Evolutionary conservation across 2,329 filamentous ascomycete species (phyloP).

Genomic region (Incumbomyces lentus): DNA sequence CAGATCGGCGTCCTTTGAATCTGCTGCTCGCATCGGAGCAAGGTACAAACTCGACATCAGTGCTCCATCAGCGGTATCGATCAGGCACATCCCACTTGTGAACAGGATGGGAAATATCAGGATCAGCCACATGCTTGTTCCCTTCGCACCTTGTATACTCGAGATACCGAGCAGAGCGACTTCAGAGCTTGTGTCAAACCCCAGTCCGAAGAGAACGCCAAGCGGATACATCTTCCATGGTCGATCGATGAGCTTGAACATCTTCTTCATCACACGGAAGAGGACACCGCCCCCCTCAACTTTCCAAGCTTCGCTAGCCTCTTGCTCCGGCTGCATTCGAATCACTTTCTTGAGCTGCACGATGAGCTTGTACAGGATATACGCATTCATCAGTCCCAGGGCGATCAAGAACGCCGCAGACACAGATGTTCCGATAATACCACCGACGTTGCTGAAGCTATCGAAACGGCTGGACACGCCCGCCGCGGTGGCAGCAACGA

Average conservation of each 20-base stretch:
- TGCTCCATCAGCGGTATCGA: slow-evolving; percentile 87
- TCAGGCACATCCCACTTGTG: slow-evolving; percentile 90
- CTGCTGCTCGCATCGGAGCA: slow-evolving; percentile 28
- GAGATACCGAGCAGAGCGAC: slow-evolving; percentile 86
- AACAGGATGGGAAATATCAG: slow-evolving; percentile 84
- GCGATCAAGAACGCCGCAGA: slow-evolving; percentile 74
- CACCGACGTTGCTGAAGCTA: slow-evolving; percentile 67
- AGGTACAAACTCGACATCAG: slow-evolving; percentile 94
- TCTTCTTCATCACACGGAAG: slow-evolving; percentile 56
- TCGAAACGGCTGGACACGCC: slow-evolving; percentile 73
- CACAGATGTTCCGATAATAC: slow-evolving; percentile 80
- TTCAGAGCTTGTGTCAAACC: slow-evolving; percentile 92
- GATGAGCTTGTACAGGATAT: slow-evolving; percentile 73
- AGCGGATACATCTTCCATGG: slow-evolving; percentile 93
- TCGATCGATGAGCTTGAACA: slow-evolving; percentile 62
- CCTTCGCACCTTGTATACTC: slow-evolving; percentile 72
- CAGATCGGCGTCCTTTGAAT: slow-evolving; percentile 28
- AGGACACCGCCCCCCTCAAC: slow-evolving; percentile 71
- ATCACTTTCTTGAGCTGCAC: slow-evolving; percentile 56
- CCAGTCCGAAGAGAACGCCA: slow-evolving; percentile 78
- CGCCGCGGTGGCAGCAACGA: slow-evolving; percentile 82
- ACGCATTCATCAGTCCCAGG: slow-evolving; percentile 72
- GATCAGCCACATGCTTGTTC: slow-evolving; percentile 89
- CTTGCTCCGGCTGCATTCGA: slow-evolving; percentile 31
- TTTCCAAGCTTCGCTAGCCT: slow-evolving; percentile 47